Evolutionary conservation across 176 grass and related monocot genomes (phyloP).

Genomic region (Hyparrhenia diplandra): DNA sequence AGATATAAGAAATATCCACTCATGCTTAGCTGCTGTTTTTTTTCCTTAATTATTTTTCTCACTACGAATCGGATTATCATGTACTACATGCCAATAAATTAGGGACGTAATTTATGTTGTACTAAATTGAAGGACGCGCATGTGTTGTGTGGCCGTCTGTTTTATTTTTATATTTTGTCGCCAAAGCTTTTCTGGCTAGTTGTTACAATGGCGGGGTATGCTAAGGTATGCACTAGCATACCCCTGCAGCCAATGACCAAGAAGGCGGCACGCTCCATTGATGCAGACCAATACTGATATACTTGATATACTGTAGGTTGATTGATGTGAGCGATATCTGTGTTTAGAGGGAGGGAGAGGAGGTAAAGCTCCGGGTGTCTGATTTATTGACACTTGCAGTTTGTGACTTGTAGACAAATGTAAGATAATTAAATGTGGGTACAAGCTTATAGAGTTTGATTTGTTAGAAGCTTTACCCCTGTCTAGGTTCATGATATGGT

Average conservation of each 20-base stretch:
- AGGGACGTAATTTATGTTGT: too few species aligned
- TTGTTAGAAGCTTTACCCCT: constrained; percentile 25
- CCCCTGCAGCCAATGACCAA: constrained; percentile 28
- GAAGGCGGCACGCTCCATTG: neutral
- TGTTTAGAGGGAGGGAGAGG: neutral
- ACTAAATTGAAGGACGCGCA: too few species aligned
- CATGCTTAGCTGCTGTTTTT: too few species aligned
- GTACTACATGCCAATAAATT: too few species aligned
- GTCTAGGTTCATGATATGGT: constrained; percentile 22
- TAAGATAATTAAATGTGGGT: constrained; percentile 42
- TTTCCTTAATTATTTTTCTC: too few species aligned
- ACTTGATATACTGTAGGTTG: neutral
- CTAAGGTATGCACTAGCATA: too few species aligned
- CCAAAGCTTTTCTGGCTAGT: too few species aligned
- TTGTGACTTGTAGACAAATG: constrained; percentile 29
- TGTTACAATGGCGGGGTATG: too few species aligned
- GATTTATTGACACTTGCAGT: neutral
- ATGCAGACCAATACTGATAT: neutral
- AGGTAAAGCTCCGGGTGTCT: neutral
- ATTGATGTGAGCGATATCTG: neutral
- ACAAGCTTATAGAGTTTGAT: constrained; percentile 32
- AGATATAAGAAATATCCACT: too few species aligned
- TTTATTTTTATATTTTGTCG: too few species aligned
- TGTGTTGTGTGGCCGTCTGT: too few species aligned
- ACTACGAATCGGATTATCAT: too few species aligned